Percentiles rank a stretch among this genome's conserved stretches.
Conservation (phyloP, 1,139 yeast genomes). For the Pneumocystis carinii region DNA sequence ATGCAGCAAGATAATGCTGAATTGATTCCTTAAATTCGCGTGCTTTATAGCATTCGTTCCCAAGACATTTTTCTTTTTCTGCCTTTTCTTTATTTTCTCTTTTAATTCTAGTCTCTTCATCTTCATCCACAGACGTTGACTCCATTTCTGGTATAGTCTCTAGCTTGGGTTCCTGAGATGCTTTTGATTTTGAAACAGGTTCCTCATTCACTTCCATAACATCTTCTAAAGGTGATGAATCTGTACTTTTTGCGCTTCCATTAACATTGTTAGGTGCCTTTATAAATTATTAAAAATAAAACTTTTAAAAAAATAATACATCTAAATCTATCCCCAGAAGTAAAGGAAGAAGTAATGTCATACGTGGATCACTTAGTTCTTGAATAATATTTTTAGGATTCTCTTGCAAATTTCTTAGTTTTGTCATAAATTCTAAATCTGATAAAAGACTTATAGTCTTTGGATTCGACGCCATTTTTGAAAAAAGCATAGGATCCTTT, state of each 20-base stretch:
- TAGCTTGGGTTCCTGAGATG: constrained; percentile 21
- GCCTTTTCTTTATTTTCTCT: constrained; percentile 41
- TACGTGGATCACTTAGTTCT: constrained; percentile 52
- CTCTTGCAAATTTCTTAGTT: constrained; percentile 46
- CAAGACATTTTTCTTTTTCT: constrained; percentile 67
- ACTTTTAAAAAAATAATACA: constrained; percentile 17
- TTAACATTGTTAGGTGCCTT: constrained; percentile 9
- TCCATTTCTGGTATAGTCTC: constrained; percentile 12
- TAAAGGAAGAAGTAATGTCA: constrained; percentile 79
- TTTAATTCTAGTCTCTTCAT: constrained; percentile 24
- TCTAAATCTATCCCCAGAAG: constrained; percentile 63
- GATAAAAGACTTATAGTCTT: constrained; percentile 75
- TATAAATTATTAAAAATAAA: not conserved
- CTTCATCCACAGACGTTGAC: constrained; percentile 9
- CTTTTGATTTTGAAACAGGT: constrained; percentile 22
- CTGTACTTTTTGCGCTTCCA: constrained; percentile 15
- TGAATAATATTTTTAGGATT: constrained; percentile 37
- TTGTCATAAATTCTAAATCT: constrained; percentile 70
- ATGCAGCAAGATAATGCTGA: constrained; percentile 69
- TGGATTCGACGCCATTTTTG: constrained; percentile 66
- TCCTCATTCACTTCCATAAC: constrained; percentile 15
- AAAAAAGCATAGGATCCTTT: constrained; percentile 63
- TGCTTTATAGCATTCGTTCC: constrained; percentile 72
- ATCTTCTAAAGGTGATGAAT: constrained; percentile 12
- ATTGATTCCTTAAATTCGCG: constrained; percentile 90